Evolutionary conservation across 257 asterid genomes (phyloP).

Genomic region (Perilla frutescens): DNA sequence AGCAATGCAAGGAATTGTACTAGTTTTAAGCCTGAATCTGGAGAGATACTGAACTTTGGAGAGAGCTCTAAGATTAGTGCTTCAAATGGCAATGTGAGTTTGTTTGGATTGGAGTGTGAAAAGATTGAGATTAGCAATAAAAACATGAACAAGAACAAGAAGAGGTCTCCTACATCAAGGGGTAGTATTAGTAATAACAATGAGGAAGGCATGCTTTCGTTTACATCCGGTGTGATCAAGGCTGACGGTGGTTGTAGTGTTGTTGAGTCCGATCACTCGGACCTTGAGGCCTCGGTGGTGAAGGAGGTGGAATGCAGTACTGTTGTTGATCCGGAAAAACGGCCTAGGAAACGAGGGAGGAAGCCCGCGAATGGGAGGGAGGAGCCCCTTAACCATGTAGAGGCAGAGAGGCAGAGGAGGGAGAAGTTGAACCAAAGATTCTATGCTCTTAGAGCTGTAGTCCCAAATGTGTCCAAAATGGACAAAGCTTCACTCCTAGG

Average conservation of each 20-base stretch:
- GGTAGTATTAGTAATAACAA: slow-evolving; percentile 39
- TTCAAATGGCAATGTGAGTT: slow-evolving; percentile 41
- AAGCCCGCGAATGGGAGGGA: slow-evolving; percentile 90
- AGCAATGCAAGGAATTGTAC: slow-evolving; percentile 39
- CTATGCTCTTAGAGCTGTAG: slow-evolving; percentile 88
- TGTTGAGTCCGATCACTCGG: slow-evolving; percentile 83
- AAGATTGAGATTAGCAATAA: background rate
- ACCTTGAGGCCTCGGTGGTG: slow-evolving; percentile 75
- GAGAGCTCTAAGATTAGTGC: slow-evolving; percentile 44
- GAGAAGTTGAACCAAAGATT: slow-evolving; percentile 89
- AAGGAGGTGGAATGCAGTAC: slow-evolving; percentile 67
- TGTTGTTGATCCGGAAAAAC: slow-evolving; percentile 73
- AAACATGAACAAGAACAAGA: slow-evolving; percentile 39
- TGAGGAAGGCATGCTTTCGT: slow-evolving; percentile 84
- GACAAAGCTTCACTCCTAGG: slow-evolving; percentile 95
- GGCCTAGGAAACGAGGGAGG: slow-evolving; percentile 80
- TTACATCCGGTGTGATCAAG: slow-evolving; percentile 61
- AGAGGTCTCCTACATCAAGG: slow-evolving; percentile 54
- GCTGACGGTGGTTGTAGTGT: slow-evolving; percentile 42
- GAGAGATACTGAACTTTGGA: slow-evolving; percentile 68
- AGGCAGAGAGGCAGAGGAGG: slow-evolving; percentile 95
- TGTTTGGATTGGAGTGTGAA: slow-evolving; percentile 47
- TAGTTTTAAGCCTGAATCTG: slow-evolving; percentile 60
- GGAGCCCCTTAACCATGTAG: slow-evolving; percentile 90
- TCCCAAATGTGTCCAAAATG: slow-evolving; percentile 94